phyloP scores from a whole-genome alignment of 495 filamentous ascomycete genomes.

The Apiosordaria backusii region DNA sequence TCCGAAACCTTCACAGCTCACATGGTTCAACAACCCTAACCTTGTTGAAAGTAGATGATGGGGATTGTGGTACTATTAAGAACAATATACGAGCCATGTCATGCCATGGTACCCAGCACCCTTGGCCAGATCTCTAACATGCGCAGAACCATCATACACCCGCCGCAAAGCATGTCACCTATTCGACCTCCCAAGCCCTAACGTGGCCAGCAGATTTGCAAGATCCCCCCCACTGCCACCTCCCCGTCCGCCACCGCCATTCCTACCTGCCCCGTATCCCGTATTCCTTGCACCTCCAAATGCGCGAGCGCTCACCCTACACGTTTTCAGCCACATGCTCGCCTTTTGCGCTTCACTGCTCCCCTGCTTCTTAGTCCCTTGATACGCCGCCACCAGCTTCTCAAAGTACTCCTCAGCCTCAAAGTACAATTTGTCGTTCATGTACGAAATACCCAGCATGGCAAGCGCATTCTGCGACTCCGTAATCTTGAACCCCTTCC shows the following conservation, averaged over 20 bases:
- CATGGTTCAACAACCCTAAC: not conserved
- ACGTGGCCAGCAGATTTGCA: not conserved
- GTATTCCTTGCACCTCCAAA: not conserved
- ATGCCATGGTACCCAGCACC: too few species aligned
- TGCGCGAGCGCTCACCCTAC: not conserved
- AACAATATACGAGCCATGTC: not conserved
- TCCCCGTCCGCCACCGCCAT: not conserved
- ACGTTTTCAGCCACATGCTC: not conserved
- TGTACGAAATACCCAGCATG: conserved; percentile 3
- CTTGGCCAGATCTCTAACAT: not conserved
- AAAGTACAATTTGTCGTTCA: not conserved
- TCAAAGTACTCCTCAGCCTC: not conserved
- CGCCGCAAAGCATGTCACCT: too few species aligned
- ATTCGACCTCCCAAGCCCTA: not conserved
- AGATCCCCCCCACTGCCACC: not conserved
- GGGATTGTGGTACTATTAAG: not conserved
- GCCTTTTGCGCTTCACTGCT: not conserved
- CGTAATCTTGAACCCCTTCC: not conserved
- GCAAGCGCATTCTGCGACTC: not conserved
- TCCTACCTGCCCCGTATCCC: not conserved
- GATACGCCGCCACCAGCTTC: not conserved
- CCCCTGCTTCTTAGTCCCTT: conserved; percentile 1
- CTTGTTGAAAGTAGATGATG: not conserved
- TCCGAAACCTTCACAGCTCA: not conserved
- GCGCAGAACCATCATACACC: not conserved